Evolutionary conservation across 2,329 filamentous ascomycete genomes (phyloP), one percentile per base, ranked within the genome.

Genomic region (Cladosporium sphaerospermum): DNA sequence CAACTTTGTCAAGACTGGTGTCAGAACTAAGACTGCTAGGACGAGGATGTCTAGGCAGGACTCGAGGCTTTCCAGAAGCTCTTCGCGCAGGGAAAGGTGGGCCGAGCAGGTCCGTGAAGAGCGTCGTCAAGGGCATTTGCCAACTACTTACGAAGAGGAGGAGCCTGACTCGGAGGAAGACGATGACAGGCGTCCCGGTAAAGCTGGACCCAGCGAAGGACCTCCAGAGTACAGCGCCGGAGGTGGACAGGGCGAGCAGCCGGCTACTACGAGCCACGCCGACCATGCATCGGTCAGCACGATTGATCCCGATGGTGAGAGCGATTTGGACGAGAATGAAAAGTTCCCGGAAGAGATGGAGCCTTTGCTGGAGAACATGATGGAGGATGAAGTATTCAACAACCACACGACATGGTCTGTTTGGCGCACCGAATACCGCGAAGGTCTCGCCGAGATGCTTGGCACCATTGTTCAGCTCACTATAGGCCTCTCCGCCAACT

Each of bases 371-470:
- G 71, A 74, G 49, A 65, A 72, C 11, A 58, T 69, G 1, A 64
- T 72, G 34, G 73, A 75, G 56, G 72, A 77, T 14, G 75, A 77
- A 57, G 68, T 78, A 28, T 73, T 78, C 49, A 79, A 78, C 59
- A 61, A 62, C 45, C 62, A 65, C 46, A 64, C 75, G 19, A 61
- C 71, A 59, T 74, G 78, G 77, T 71, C 75, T 32, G 68, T 75
- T 8, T 44, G 80, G 19, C 72, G 78, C 18, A 75, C 75, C 0
- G 70, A 74, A 34, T 74, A 78, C 58, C 73, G 77, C 9, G 78
- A 81, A 60, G 75, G 76, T 28, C 67, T 80, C 2, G 78, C 78
- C 1, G 78, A 82, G 57, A 71, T 76, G 1, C 69, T 82, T 8
- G 77, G 72, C 3, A 76, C 77, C 54, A 54, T 64, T 10, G 54